phyloP scores from a whole-genome alignment of 2,329 filamentous ascomycete species.

The Colletotrichum musicola region DNA sequence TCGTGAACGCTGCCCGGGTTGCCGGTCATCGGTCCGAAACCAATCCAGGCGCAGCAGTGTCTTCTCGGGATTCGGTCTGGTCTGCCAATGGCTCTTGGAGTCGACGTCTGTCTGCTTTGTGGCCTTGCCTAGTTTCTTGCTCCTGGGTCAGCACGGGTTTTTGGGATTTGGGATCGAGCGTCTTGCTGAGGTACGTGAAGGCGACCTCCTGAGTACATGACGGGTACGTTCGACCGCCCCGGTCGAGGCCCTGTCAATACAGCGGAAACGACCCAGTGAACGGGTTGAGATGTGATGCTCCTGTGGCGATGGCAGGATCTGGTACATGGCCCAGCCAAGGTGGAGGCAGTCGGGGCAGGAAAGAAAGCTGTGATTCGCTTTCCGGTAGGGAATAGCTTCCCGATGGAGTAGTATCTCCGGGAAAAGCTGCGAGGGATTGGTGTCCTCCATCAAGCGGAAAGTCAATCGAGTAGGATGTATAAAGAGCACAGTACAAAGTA shows the following conservation, averaged over 20 bases:
- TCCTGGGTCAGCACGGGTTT: not conserved
- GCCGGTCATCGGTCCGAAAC: conserved; percentile 12
- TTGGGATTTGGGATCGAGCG: not conserved
- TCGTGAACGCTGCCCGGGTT: not conserved
- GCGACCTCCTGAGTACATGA: conserved; percentile 8
- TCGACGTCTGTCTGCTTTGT: not conserved
- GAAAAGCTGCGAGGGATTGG: conserved; percentile 9
- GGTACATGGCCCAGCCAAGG: conserved; percentile 27
- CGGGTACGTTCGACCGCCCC: conserved; percentile 9
- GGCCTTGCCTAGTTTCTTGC: not conserved
- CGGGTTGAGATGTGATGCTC: conserved; percentile 36
- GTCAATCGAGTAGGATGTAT: conserved; percentile 24
- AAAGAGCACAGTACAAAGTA: conserved; percentile 10
- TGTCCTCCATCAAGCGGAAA: conserved; percentile 26
- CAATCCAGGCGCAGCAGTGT: not conserved
- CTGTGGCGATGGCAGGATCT: conserved; percentile 31
- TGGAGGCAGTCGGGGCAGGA: conserved; percentile 6
- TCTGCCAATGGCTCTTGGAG: not conserved
- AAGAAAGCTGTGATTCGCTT: conserved; percentile 15
- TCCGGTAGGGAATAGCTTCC: conserved; percentile 8
- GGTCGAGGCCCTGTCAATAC: conserved; percentile 19
- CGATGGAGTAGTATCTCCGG: conserved; percentile 25
- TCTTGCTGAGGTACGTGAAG: not conserved
- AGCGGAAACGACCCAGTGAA: conserved; percentile 33
- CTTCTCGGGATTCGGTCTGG: not conserved